Conservation (phyloP, 345 rosid species). For the Eucalyptus sp. region DNA sequence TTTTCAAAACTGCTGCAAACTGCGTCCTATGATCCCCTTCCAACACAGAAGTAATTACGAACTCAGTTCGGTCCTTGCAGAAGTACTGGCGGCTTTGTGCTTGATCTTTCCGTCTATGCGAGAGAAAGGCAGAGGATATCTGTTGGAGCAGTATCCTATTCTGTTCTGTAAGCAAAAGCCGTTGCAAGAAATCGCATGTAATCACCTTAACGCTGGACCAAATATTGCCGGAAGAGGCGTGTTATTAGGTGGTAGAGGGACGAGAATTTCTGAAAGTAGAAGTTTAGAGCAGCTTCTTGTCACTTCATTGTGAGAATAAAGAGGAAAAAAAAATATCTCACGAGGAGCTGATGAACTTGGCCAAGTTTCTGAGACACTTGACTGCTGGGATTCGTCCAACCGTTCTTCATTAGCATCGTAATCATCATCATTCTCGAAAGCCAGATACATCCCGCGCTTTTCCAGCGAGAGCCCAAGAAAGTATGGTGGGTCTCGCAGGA, state of each 20-base stretch:
- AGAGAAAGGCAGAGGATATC: background rate
- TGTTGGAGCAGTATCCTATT: background rate
- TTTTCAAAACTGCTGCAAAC: too few species aligned
- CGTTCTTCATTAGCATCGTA: slow-evolving; percentile 23
- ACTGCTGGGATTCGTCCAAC: slow-evolving; percentile 13
- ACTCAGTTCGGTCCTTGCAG: background rate
- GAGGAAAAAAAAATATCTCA: background rate
- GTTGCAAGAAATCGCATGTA: background rate
- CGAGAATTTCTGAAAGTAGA: background rate
- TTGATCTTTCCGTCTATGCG: background rate
- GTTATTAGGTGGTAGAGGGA: background rate
- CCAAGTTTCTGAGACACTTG: slow-evolving; percentile 24
- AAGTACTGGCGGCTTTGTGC: background rate
- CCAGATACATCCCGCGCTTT: slow-evolving; percentile 26
- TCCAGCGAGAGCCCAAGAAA: slow-evolving; percentile 17
- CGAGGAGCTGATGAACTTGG: slow-evolving; percentile 22
- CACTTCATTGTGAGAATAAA: too few species aligned
- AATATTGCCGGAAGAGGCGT: background rate
- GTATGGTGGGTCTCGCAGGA: background rate
- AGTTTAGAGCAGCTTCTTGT: too few species aligned
- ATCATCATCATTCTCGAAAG: slow-evolving; percentile 34
- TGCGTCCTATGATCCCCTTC: background rate
- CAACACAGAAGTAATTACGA: background rate
- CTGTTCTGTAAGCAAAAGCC: background rate
- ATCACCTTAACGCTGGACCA: background rate